Evolutionary conservation across 2,329 filamentous ascomycete species (phyloP).

Genomic region (Arthrocladium fulminans): DNA sequence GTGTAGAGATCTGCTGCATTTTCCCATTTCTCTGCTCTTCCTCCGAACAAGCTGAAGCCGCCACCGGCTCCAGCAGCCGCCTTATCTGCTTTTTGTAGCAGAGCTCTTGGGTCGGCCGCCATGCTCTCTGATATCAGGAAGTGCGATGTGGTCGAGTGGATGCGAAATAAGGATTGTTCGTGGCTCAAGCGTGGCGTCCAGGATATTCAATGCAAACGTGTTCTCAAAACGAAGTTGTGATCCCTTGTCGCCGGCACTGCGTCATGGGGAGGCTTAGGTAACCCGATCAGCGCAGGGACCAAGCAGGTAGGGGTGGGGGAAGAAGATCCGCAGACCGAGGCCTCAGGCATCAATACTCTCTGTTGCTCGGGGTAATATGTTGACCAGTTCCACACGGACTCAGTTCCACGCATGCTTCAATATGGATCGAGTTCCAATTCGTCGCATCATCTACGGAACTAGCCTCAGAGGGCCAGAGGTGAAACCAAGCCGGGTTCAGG

Average conservation of each 20-base stretch:
- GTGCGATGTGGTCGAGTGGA: neutral
- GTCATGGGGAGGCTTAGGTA: neutral
- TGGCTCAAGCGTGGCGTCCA: too few species aligned
- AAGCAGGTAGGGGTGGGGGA: neutral
- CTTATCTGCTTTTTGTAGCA: constrained; percentile 85
- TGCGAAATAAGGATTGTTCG: neutral
- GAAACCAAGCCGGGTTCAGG: neutral
- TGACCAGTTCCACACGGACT: too few species aligned
- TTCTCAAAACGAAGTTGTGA: neutral
- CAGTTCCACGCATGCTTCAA: too few species aligned
- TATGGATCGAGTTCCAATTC: neutral
- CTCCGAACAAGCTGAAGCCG: constrained; percentile 85
- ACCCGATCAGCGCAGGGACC: neutral
- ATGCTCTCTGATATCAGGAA: constrained; percentile 36
- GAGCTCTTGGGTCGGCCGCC: constrained; percentile 67
- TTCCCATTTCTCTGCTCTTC: constrained; percentile 79
- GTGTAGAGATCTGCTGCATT: constrained; percentile 79
- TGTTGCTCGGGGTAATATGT: too few species aligned
- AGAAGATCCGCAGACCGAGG: neutral
- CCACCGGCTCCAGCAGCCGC: constrained; percentile 61
- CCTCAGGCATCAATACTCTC: neutral
- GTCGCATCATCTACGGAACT: constrained; percentile 5
- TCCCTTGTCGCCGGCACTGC: neutral
- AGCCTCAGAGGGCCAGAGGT: neutral
- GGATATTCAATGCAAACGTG: neutral